Conservation (phyloP, 78 protist species). For the Planoprotostelium fungivorum region DNA sequence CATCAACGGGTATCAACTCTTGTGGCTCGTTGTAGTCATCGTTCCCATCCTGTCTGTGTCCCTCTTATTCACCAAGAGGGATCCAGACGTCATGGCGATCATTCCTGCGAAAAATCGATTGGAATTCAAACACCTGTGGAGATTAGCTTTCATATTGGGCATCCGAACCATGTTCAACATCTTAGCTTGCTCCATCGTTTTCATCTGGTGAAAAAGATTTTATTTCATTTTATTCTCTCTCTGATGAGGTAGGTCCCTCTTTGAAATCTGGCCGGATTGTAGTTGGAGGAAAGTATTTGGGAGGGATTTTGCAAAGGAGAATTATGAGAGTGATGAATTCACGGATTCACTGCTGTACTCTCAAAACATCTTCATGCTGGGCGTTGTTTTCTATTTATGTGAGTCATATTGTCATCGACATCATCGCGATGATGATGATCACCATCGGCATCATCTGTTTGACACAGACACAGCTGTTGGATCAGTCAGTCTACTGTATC, state of each 20-base stretch:
- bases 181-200: conserved; percentile 12
- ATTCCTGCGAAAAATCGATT: conserved; percentile 33
- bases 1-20: conserved; percentile 38
- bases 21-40: conserved; percentile 45
- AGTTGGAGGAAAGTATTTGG: conserved; percentile 54
- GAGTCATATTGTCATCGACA: not conserved
- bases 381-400: conserved; percentile 39
- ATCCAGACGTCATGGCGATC: conserved; percentile 32
- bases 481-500: not conserved
- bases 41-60: conserved; percentile 39
- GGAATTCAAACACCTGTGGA: conserved; percentile 45
- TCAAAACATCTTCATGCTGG: conserved; percentile 56
- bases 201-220: conserved; percentile 23
- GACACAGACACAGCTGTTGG: not conserved
- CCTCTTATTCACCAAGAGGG: conserved; percentile 31
- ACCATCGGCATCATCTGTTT: not conserved
- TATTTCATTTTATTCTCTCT: conserved; percentile 14
- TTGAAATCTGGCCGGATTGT: not conserved
- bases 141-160: conserved; percentile 36
- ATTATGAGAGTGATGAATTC: not conserved
- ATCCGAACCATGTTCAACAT: conserved; percentile 38
- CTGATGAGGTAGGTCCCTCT: conserved; percentile 10
- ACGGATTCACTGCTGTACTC: conserved; percentile 27
- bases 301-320: conserved; percentile 18
- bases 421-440: too few species aligned